A percentile compares a stretch with the other conserved stretches of the same genome.
Evolutionary conservation across 352 stramenopile genomes (phyloP).

Genomic region (Phytopythium aichiense): DNA sequence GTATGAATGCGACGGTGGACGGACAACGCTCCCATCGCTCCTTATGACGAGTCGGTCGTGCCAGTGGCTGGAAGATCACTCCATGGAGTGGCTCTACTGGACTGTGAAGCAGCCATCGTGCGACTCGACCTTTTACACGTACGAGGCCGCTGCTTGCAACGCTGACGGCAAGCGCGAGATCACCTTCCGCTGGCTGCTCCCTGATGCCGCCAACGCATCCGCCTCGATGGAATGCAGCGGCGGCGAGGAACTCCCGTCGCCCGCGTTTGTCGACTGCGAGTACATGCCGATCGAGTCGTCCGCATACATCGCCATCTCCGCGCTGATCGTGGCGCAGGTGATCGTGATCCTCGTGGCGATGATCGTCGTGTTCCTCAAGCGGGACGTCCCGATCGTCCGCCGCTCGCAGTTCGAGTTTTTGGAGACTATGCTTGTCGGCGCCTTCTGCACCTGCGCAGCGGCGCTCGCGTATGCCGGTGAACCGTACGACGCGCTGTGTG

Average conservation of each 20-base stretch:
- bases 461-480: conserved; percentile 7
- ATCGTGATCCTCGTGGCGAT: conserved; percentile 4
- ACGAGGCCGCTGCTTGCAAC: conserved; percentile 17
- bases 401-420: conserved; percentile 23
- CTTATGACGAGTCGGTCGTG: conserved; percentile 24
- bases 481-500: conserved; percentile 12
- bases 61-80: conserved; percentile 11
- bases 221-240: conserved; percentile 12
- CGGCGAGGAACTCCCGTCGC: conserved; percentile 2
- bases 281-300: conserved; percentile 8
- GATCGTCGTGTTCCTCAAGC: conserved; percentile 11
- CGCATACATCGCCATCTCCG: conserved; percentile 5
- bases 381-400: conserved; percentile 16
- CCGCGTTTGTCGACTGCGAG: conserved; percentile 10
- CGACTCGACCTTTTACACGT: conserved; percentile 24
- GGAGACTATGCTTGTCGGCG: conserved; percentile 7
- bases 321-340: conserved; percentile 8
- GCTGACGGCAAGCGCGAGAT: not conserved
- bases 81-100: conserved; percentile 22
- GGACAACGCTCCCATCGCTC: conserved; percentile 11
- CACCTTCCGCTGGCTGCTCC: conserved; percentile 15
- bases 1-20: conserved; percentile 25
- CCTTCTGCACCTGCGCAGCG: not conserved
- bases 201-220: conserved; percentile 6
- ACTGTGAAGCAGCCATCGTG: conserved; percentile 12